A percentile compares a stretch with the other conserved stretches of the same genome.
These are phyloP conservation scores for Candida saitoana DNA, from an alignment of 805 yeast species.

Conservation along the genomic window DNA sequence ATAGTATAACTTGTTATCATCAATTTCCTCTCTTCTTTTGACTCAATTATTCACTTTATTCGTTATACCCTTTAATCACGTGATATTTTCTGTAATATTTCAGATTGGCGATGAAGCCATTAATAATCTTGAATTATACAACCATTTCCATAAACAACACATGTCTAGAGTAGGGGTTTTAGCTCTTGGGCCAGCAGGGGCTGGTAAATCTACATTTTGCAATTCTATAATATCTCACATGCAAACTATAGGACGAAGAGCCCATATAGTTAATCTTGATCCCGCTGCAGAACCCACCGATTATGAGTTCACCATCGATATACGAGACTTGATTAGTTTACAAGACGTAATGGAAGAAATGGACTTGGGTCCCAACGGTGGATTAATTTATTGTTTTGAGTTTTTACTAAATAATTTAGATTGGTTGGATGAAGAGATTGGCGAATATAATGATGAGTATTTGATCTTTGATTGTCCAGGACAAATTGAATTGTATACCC, in stretches of 20 bases:
- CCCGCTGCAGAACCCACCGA: conserved; percentile 96
- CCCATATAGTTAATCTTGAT: conserved; percentile 90
- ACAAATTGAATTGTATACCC: conserved; percentile 91
- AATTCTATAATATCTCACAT: conserved; percentile 80
- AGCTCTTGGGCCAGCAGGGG: conserved; percentile 97
- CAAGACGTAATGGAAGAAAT: conserved; percentile 96
- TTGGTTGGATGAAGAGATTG: conserved; percentile 97
- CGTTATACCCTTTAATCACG: no score
- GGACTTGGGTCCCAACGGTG: conserved; percentile 94
- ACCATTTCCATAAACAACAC: not conserved
- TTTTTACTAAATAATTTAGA: conserved; percentile 83
- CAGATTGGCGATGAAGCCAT: not conserved
- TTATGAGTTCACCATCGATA: conserved; percentile 88
- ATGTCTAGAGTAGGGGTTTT: conserved; percentile 96
- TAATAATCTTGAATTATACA: not conserved
- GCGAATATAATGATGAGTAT: conserved; percentile 92
- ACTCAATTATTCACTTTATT: no score
- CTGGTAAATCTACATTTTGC: conserved; percentile 91
- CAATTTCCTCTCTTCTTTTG: no score
- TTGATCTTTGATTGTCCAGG: conserved; percentile 96
- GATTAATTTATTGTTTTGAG: conserved; percentile 88
- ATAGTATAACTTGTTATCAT: no score
- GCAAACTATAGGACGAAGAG: conserved; percentile 87
- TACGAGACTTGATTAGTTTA: conserved; percentile 81
- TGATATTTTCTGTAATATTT: not conserved